Percentiles rank a stretch among this genome's conserved stretches.
phyloP scores from a whole-genome alignment of 1,139 yeast species.

The Saccharomyces hybrid region DNA sequence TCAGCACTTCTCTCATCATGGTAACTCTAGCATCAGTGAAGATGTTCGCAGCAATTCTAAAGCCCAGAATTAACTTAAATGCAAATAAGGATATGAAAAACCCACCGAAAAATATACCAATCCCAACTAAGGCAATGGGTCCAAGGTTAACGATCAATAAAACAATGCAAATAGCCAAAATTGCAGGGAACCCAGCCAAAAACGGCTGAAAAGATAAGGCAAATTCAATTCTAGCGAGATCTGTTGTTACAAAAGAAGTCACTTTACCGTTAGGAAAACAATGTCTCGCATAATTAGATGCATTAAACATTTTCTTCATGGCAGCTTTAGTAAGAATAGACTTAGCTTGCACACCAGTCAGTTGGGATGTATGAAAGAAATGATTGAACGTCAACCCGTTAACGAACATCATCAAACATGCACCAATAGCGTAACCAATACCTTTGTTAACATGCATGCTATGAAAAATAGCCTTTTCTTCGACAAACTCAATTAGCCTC shows the following conservation, averaged over 20 bases:
- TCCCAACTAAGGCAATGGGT: constrained; percentile 62
- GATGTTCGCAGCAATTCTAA: constrained; percentile 40
- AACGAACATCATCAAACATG: constrained; percentile 40
- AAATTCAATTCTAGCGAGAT: constrained; percentile 70
- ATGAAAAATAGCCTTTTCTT: constrained; percentile 32
- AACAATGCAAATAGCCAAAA: constrained; percentile 52
- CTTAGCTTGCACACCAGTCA: constrained; percentile 63
- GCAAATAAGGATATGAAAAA: constrained; percentile 28
- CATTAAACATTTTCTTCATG: constrained; percentile 54
- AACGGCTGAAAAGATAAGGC: constrained; percentile 68
- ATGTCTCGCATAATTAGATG: constrained; percentile 54
- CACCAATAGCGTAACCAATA: constrained; percentile 55
- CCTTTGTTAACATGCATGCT: constrained; percentile 40
- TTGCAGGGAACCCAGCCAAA: constrained; percentile 54
- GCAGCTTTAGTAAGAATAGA: constrained; percentile 61
- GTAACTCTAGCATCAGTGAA: constrained; percentile 47
- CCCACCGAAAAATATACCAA: constrained; percentile 43
- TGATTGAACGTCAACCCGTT: constrained; percentile 53
- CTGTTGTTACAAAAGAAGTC: constrained; percentile 72
- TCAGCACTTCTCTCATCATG: constrained; percentile 45
- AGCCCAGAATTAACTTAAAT: constrained; percentile 38
- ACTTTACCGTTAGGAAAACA: constrained; percentile 59
- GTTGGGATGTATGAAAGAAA: constrained; percentile 51
- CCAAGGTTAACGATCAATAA: constrained; percentile 66
- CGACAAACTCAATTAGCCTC: constrained; percentile 46